Base-by-base conservation (phyloP, 2,329 filamentous ascomycete genomes). In the Thelonectria olida region DNA sequence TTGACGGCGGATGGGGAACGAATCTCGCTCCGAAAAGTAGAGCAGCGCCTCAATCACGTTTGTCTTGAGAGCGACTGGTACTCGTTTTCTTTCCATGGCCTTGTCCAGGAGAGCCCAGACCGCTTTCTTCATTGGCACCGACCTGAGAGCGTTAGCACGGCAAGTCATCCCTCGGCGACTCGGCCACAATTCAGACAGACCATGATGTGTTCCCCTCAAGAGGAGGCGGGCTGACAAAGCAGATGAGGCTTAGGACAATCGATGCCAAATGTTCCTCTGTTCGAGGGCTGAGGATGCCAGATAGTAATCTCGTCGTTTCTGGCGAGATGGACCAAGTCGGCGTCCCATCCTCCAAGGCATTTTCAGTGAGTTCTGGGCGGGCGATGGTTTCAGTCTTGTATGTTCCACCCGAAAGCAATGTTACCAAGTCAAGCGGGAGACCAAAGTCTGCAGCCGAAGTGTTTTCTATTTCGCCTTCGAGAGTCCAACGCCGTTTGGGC, bases 1-100 rank as follows among this genome's bases (percentile, higher is more conserved):
- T 1, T 57, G 54, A 0, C 54, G 59, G 0, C 75, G 74, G 0
- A 73, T 69, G 0, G 63, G 22, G 19, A 74, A 68, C 0, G 67
- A 68, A 36, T 76, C 75, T 17, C 75, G 64, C 41, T 77, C 75
- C 7, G 63, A 66, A 15, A 76, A 76, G 25, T 68, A 77, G 4
- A 77, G 64, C 0, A 75, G 59, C 0, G 69, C 67, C 34, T 76
- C 75, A 1, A 76, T 63, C 1, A 67, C 64, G 2, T 69, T 63
- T 0, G 64, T 36, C 31, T 66, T 64, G 0, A 73, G 54, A 0
- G 67, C 59, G 1, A 53, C 7, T 0, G 66, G 53, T 0, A 76
- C 44, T 22, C 65, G 63, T 17, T 63, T 65, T 2, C 55, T 58
- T 5, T 55, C 55, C 0, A 62, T 67, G 0, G 61, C 42, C 2